Evolutionary conservation across 2,329 filamentous ascomycete genomes (phyloP).

Genomic region (Xylariaceae sp.): DNA sequence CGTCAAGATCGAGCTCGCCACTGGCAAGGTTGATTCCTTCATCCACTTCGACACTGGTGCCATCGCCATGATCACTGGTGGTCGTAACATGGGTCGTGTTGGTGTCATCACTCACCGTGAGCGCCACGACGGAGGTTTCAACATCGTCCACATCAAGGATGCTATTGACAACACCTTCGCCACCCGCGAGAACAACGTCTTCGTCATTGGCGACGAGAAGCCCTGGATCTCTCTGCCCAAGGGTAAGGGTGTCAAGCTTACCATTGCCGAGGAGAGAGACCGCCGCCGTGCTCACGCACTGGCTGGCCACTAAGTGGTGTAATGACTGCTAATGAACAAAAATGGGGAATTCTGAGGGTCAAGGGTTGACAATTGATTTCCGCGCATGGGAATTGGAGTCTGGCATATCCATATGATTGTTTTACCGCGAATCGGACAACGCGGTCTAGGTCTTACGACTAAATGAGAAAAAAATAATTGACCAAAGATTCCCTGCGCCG

Average conservation of each 20-base stretch:
- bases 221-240: constrained; percentile 99
- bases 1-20: constrained; percentile 96
- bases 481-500: constrained; percentile 21
- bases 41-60: constrained; percentile 98
- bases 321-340: constrained; percentile 17
- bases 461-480: constrained; percentile 34
- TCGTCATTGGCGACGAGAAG: constrained; percentile 98
- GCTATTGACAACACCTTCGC: constrained; percentile 99
- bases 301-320: constrained; percentile 44
- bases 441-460: constrained; percentile 30
- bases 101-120: constrained; percentile 99
- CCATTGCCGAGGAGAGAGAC: constrained; percentile 98
- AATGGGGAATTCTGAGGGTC: constrained; percentile 26
- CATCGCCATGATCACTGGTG: constrained; percentile 97
- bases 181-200: constrained; percentile 99
- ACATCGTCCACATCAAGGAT: constrained; percentile 99
- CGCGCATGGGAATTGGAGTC: constrained; percentile 34
- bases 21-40: constrained; percentile 97
- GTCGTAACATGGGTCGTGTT: constrained; percentile 99
- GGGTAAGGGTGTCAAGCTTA: constrained; percentile 99
- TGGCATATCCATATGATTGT: constrained; percentile 31
- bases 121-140: constrained; percentile 99
- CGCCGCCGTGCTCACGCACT: constrained; percentile 72
- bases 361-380: constrained; percentile 28
- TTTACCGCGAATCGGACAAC: constrained; percentile 26